Percentiles rank a stretch among this genome's conserved stretches.
phyloP scores from a whole-genome alignment of 2,329 filamentous ascomycete species.

The Didymella sp. region DNA sequence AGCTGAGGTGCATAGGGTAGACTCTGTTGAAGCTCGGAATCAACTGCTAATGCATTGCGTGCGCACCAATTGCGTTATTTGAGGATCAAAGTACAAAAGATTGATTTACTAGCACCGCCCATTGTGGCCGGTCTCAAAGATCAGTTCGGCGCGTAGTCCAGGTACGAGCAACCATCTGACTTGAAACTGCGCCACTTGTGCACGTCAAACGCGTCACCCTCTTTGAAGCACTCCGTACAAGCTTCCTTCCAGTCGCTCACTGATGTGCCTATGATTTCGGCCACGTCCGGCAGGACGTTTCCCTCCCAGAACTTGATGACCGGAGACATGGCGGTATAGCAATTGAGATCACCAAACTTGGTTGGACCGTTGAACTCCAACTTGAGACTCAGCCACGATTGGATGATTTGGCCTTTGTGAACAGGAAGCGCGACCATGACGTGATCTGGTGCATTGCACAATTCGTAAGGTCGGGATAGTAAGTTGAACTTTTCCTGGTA shows the following conservation, averaged over 20 bases:
- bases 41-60: background rate
- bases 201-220: background rate
- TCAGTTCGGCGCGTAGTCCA: background rate
- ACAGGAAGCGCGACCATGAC: slow-evolving; percentile 12
- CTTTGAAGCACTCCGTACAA: background rate
- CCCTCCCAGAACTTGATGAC: slow-evolving; percentile 6
- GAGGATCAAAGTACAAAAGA: background rate
- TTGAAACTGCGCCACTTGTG: background rate
- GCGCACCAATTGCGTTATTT: background rate
- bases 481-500: slow-evolving; percentile 6
- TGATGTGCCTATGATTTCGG: background rate
- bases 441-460: slow-evolving; percentile 16
- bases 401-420: background rate
- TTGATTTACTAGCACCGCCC: background rate
- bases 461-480: slow-evolving; percentile 2
- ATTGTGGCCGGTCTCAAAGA: background rate
- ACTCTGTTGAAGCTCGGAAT: background rate
- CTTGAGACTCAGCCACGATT: slow-evolving; percentile 9
- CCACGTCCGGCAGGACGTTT: slow-evolving; percentile 2
- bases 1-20: background rate
- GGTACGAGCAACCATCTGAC: background rate
- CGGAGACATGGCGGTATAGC: background rate
- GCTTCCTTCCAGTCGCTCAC: background rate
- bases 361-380: slow-evolving; percentile 13
- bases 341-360: background rate